These are phyloP conservation scores for Artemisia tridentata DNA, from an alignment of 129 eudicot species.

Conservation along the genomic window DNA sequence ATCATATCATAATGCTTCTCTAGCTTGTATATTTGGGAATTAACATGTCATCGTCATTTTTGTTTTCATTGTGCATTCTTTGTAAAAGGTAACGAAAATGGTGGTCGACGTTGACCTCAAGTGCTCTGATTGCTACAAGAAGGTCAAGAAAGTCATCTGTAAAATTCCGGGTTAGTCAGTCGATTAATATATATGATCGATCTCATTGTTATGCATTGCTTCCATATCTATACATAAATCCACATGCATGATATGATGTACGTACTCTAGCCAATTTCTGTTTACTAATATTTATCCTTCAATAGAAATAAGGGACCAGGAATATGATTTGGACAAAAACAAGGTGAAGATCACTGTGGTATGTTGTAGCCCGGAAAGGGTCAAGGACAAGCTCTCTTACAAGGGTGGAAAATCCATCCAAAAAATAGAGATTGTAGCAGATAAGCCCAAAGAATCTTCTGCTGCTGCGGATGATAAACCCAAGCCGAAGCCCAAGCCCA, in stretches of 20 bases:
- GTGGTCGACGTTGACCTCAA: constrained; percentile 78
- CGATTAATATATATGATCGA: no score
- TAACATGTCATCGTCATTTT: neutral
- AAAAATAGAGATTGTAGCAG: constrained; percentile 50
- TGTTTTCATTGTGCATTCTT: no score
- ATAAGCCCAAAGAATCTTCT: constrained; percentile 41
- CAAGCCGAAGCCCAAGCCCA: constrained; percentile 11
- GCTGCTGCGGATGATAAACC: neutral
- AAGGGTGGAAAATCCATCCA: constrained; percentile 62
- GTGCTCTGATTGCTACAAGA: constrained; percentile 80
- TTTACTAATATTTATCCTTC: no score
- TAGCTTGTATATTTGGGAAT: neutral
- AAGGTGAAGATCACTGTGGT: constrained; percentile 61
- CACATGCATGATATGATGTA: no score
- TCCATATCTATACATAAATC: no score
- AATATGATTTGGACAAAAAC: constrained; percentile 59
- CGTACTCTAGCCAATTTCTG: no score
- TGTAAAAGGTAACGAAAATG: constrained; percentile 54
- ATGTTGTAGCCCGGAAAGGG: constrained; percentile 80
- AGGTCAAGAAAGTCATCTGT: no score
- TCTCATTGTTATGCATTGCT: no score
- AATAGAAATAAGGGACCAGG: constrained; percentile 73
- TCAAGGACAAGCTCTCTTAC: constrained; percentile 59
- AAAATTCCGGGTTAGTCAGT: no score
- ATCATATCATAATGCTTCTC: no score